These are phyloP conservation scores for Carallia brachiata DNA, from an alignment of 345 rosid genomes.

Conservation along the genomic window DNA sequence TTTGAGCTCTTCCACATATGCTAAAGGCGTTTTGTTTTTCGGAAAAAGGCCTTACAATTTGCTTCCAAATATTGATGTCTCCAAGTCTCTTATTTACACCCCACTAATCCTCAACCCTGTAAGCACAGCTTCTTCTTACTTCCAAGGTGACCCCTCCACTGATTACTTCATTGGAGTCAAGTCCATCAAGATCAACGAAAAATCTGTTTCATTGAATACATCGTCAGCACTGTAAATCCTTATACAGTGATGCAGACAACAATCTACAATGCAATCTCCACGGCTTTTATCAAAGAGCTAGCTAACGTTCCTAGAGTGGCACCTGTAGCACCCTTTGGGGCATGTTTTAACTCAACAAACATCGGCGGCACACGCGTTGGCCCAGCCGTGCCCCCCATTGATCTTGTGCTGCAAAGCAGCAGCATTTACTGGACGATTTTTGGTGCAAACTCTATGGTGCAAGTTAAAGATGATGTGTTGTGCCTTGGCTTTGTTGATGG, in stretches of 20 bases:
- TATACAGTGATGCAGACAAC: not conserved
- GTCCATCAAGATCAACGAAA: not conserved
- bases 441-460: slow-evolving; percentile 6
- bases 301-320: not conserved
- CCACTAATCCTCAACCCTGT: not conserved
- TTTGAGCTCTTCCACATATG: not conserved
- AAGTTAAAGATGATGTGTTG: not conserved
- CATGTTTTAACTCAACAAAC: not conserved
- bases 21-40: not conserved
- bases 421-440: slow-evolving; percentile 1
- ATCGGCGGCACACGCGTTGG: not conserved
- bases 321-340: not conserved
- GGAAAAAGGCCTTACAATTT: not conserved
- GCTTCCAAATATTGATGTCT: not conserved
- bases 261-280: not conserved
- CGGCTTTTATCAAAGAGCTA: not conserved
- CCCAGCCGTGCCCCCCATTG: slow-evolving; percentile 5
- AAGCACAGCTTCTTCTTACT: not conserved
- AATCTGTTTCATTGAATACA: not conserved
- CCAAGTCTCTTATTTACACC: not conserved
- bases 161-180: not conserved
- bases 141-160: not conserved
- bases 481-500: not conserved
- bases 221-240: not conserved
- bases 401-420: not conserved